phyloP scores from a whole-genome alignment of 148 eudicot genomes.

The Simmondsia chinensis region DNA sequence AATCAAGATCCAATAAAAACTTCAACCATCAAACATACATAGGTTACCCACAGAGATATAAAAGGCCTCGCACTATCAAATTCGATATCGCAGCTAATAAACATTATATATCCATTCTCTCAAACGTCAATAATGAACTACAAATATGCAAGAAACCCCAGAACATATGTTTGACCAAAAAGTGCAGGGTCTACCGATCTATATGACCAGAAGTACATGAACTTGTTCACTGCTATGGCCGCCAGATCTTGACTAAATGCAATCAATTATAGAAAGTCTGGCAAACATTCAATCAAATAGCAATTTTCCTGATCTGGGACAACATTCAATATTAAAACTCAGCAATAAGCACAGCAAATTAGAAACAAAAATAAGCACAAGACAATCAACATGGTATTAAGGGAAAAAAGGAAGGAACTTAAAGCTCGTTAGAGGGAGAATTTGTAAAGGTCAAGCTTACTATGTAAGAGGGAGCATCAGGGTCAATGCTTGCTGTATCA shows the following conservation, averaged over 20 bases:
- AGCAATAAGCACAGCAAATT: too few relatives aligned
- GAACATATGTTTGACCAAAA: background rate
- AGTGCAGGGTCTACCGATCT: background rate
- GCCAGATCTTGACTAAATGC: background rate
- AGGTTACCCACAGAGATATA: too few relatives aligned
- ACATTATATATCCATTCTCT: background rate
- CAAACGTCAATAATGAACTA: constrained; percentile 1
- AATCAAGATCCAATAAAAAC: too few relatives aligned
- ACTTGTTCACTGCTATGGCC: background rate
- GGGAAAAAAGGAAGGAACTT: background rate
- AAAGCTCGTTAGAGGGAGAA: background rate
- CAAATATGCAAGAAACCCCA: background rate
- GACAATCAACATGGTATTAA: background rate
- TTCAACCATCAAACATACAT: too few relatives aligned
- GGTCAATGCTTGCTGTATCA: constrained; percentile 69
- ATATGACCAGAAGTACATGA: background rate
- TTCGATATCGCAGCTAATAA: background rate
- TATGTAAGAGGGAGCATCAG: constrained; percentile 82
- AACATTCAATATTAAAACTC: too few relatives aligned
- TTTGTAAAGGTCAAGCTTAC: too few relatives aligned
- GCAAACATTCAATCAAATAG: background rate
- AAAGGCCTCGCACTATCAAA: background rate
- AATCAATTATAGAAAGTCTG: background rate
- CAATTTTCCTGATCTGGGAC: background rate
- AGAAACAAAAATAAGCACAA: too few relatives aligned